Percentiles rank a stretch among this genome's conserved stretches.
Evolutionary conservation across 805 yeast species (phyloP).

Genomic region (Phaffomyces antillensis): DNA sequence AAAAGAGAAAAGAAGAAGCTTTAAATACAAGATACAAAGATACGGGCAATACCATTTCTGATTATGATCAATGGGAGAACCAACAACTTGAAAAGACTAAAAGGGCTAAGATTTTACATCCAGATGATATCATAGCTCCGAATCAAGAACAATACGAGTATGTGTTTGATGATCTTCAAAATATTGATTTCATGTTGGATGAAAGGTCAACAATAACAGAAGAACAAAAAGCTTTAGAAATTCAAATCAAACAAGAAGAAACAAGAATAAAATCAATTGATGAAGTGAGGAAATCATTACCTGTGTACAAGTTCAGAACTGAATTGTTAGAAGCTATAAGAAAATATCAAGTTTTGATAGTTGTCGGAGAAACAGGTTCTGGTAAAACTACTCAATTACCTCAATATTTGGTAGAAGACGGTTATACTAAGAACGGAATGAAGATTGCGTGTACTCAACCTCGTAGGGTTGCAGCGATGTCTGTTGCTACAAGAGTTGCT

Average conservation of each 20-base stretch:
- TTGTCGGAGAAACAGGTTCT: slow-evolving; percentile 88
- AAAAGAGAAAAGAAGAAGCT: slow-evolving; percentile 44
- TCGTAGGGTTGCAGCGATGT: slow-evolving; percentile 88
- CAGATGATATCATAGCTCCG: slow-evolving; percentile 36
- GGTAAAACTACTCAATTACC: slow-evolving; percentile 95
- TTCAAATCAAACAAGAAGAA: slow-evolving; percentile 25
- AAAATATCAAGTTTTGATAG: slow-evolving; percentile 59
- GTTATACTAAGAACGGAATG: slow-evolving; percentile 53
- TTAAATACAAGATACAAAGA: slow-evolving; percentile 37
- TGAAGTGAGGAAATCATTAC: slow-evolving; percentile 56
- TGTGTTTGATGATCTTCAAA: slow-evolving; percentile 66
- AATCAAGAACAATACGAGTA: slow-evolving; percentile 55
- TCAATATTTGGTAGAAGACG: slow-evolving; percentile 78
- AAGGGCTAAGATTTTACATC: slow-evolving; percentile 22
- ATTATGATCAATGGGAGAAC: slow-evolving; percentile 19
- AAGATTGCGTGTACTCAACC: slow-evolving; percentile 90
- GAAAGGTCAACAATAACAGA: slow-evolving; percentile 19
- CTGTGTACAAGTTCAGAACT: slow-evolving; percentile 61
- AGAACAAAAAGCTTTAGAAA: slow-evolving; percentile 31
- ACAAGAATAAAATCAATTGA: slow-evolving; percentile 24
- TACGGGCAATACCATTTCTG: slow-evolving; percentile 26
- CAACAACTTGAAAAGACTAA: slow-evolving; percentile 15
- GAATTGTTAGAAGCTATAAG: slow-evolving; percentile 53
- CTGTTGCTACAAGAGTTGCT: slow-evolving; percentile 87
- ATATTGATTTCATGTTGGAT: slow-evolving; percentile 44